These are phyloP conservation scores for Ogataea salicorniae DNA, from an alignment of 805 yeast genomes.

Conservation along the genomic window DNA sequence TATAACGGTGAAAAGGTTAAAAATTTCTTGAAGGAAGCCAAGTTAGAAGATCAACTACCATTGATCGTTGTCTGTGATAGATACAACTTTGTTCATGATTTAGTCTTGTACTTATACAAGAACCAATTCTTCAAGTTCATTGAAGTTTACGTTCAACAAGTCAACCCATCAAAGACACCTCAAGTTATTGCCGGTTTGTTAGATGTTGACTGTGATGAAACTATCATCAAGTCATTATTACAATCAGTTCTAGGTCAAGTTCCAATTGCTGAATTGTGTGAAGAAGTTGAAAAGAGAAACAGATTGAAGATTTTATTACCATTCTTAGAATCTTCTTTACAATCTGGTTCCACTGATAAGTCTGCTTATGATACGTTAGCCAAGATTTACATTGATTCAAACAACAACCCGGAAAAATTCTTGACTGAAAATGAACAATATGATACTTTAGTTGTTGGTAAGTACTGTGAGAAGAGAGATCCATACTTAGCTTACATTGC, in stretches of 20 bases:
- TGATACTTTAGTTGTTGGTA: constrained; percentile 94
- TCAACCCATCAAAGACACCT: constrained; percentile 92
- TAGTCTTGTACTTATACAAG: constrained; percentile 89
- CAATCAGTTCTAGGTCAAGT: constrained; percentile 90
- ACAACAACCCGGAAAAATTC: constrained; percentile 96
- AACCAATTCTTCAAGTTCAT: constrained; percentile 94
- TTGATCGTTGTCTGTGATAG: constrained; percentile 95
- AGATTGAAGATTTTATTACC: constrained; percentile 88
- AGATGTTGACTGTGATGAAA: constrained; percentile 96
- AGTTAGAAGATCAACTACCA: constrained; percentile 92
- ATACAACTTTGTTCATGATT: constrained; percentile 84
- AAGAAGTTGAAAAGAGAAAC: constrained; percentile 95
- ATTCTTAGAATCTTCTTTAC: constrained; percentile 83
- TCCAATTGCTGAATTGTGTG: constrained; percentile 83
- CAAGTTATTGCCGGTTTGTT: constrained; percentile 94
- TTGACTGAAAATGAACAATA: constrained; percentile 84
- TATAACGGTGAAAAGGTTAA: constrained; percentile 97
- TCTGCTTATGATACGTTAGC: constrained; percentile 94
- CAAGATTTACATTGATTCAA: constrained; percentile 94
- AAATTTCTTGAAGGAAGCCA: constrained; percentile 92
- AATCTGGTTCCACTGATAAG: constrained; percentile 79
- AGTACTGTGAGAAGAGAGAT: constrained; percentile 97
- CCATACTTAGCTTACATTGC: constrained; percentile 98
- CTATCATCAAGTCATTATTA: constrained; percentile 72
- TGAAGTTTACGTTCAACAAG: constrained; percentile 97